These are phyloP conservation scores for Podospora tetraspora DNA, from an alignment of 495 filamentous ascomycete species.

Conservation along the genomic window DNA sequence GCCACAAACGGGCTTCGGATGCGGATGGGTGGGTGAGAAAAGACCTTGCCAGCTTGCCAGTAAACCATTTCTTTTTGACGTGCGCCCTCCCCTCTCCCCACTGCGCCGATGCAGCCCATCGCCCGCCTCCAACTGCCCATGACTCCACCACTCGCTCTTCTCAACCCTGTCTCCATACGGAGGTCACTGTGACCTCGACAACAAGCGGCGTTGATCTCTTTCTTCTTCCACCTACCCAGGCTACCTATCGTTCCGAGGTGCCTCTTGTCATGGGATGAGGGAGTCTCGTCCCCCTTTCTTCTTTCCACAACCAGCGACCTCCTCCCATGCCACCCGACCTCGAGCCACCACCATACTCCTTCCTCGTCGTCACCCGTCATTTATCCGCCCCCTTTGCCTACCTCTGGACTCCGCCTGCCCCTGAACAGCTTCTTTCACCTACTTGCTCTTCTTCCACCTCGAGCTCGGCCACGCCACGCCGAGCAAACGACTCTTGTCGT, in stretches of 20 bases:
- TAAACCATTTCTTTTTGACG: conserved; percentile 7
- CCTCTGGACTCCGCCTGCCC: background rate
- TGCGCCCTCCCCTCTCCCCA: background rate
- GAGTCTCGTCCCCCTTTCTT: background rate
- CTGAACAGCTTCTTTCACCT: background rate
- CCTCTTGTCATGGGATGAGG: background rate
- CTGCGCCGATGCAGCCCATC: background rate
- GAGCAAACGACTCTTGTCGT: background rate
- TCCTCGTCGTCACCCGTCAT: background rate
- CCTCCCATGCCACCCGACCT: background rate
- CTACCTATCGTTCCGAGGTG: background rate
- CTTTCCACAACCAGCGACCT: background rate
- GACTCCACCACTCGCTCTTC: background rate
- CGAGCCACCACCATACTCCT: background rate
- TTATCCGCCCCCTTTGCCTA: background rate
- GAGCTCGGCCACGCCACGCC: background rate
- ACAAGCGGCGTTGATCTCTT: conserved; percentile 1
- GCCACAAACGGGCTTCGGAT: background rate
- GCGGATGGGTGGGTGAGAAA: background rate
- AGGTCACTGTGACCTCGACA: conserved; percentile 3
- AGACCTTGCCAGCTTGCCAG: background rate
- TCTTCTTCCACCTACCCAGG: background rate
- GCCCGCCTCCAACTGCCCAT: background rate
- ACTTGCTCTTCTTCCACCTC: background rate
- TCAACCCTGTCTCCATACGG: background rate